Evolutionary conservation across 2,329 filamentous ascomycete species (phyloP).

Genomic region (Talaromyces sp.): DNA sequence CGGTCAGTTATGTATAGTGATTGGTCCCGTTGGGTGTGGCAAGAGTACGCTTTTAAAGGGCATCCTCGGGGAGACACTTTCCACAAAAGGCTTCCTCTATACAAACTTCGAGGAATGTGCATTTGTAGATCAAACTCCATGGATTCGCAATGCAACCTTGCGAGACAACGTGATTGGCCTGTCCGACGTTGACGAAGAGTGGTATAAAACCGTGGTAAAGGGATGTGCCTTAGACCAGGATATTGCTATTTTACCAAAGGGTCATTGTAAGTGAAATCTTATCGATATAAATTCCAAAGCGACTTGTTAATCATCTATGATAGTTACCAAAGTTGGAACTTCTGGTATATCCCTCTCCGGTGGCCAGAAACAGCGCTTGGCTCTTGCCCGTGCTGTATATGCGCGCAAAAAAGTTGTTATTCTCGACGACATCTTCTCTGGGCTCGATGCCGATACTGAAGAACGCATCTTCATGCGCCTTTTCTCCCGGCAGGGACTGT

Average conservation of each 20-base stretch:
- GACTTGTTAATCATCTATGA: slow-evolving; percentile 50
- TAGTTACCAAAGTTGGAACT: slow-evolving; percentile 62
- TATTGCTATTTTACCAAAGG: slow-evolving; percentile 47
- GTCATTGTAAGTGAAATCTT: slow-evolving; percentile 59
- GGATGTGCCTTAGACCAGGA: slow-evolving; percentile 47
- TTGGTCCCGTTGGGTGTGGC: slow-evolving; percentile 64
- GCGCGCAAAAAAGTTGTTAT: slow-evolving; percentile 75
- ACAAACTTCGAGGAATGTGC: slow-evolving; percentile 48
- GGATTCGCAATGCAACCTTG: slow-evolving; percentile 38
- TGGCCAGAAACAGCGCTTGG: slow-evolving; percentile 78
- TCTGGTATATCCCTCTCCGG: slow-evolving; percentile 74
- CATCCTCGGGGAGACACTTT: slow-evolving; percentile 48
- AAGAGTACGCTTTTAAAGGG: slow-evolving; percentile 61
- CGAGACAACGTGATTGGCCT: slow-evolving; percentile 40
- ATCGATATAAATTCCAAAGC: slow-evolving; percentile 62
- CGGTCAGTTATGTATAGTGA: slow-evolving; percentile 61
- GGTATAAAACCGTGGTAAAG: slow-evolving; percentile 32
- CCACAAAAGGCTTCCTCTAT: slow-evolving; percentile 47
- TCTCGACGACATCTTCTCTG: slow-evolving; percentile 79
- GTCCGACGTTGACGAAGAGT: slow-evolving; percentile 26
- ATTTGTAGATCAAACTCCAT: slow-evolving; percentile 45
- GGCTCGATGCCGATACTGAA: slow-evolving; percentile 62
- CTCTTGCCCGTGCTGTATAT: slow-evolving; percentile 72
- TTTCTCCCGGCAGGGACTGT: slow-evolving; percentile 14
- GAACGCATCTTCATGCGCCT: slow-evolving; percentile 37